Base-by-base conservation (phyloP, 2,329 filamentous ascomycete species). In the Botrytis pseudocinerea region DNA sequence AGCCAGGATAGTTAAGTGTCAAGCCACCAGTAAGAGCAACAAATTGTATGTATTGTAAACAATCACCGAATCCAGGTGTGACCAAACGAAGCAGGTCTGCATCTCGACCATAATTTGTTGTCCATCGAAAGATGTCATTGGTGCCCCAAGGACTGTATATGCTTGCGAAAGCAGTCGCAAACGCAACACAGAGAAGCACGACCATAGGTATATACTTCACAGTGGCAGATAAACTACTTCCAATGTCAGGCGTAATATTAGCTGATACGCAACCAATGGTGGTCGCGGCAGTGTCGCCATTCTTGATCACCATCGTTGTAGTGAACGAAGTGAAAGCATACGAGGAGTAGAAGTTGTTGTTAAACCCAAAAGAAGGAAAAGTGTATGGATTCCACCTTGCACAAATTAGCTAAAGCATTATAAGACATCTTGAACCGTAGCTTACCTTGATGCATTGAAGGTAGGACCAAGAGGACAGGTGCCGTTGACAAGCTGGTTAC, bases 41-140 rank as follows among this genome's bases (percentile, higher is more conserved):
- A 78, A 97, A 99, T 80, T 99, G 96, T 28, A 99, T 93, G 81
- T 99, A 98, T 82, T 98, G 95, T 72, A 99, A 86, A 80, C 96
- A 99, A 81, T 99, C 96, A 10, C 94, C 94, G 81, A 99, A 98
- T 0, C 96, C 96, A 8, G 96, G 96, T 0, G 96, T 99, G 48
- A 99, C 94, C 65, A 99, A 86, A 72, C 96, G 91, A 71, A 99
- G 86, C 76, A 98, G 85, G 83, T 99, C 96, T 75, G 93, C 93
- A 78, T 99, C 96, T 77, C 95, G 90, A 51, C 96, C 96, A 81
- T 97, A 98, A 81, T 99, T 99, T 80, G 94, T 97, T n/a, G 94
- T 94, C 94, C 95, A 99, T 77, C 93, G 91, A 81, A 98, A 98
- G 32, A 95, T 87, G 80, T 99, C 93, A 12, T 90, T 90, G 1